Conservation (phyloP, 495 filamentous ascomycete genomes). For the Daldinia bambusicola region DNA sequence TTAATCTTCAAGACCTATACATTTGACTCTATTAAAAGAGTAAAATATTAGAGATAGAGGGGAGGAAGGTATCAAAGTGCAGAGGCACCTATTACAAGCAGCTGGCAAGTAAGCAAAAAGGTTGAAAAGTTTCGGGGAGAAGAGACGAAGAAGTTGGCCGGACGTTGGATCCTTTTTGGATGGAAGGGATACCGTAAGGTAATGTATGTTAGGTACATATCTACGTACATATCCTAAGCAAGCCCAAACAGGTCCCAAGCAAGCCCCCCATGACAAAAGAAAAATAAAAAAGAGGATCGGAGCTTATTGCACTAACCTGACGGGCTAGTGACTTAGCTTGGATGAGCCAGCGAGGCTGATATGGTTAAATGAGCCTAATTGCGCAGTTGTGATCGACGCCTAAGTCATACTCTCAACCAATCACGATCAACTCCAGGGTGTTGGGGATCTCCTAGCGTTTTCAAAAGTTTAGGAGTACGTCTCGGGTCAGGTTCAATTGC, state of each 20-base stretch:
- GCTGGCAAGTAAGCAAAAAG: conserved; percentile 4
- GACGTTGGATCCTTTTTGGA: conserved; percentile 23
- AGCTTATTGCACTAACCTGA: conserved; percentile 23
- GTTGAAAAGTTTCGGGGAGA: conserved; percentile 5
- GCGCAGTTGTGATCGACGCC: conserved; percentile 35
- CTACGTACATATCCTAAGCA: background rate
- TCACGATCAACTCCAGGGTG: conserved; percentile 27
- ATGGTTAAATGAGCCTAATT: conserved; percentile 42
- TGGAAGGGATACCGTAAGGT: conserved; percentile 34
- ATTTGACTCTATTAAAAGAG: conserved; percentile 11
- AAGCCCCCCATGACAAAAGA: background rate
- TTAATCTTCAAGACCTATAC: conserved; percentile 12
- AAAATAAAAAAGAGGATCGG: conserved; percentile 30
- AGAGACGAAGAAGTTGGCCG: conserved; percentile 18
- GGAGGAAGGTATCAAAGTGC: background rate
- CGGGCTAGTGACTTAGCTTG: conserved; percentile 14
- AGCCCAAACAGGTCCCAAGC: background rate
- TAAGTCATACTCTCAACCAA: conserved; percentile 29
- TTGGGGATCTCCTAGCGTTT: conserved; percentile 29
- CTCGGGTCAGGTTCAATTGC: conserved; percentile 40
- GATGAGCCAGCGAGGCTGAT: conserved; percentile 40
- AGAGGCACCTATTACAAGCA: conserved; percentile 19
- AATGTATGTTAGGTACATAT: conserved; percentile 9
- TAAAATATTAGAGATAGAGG: background rate
- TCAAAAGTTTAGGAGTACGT: conserved; percentile 35